Percentiles rank a stretch among this genome's conserved stretches.
phyloP scores from a whole-genome alignment of 2,329 filamentous ascomycete species.

The Aotearoamyces nothofagi region DNA sequence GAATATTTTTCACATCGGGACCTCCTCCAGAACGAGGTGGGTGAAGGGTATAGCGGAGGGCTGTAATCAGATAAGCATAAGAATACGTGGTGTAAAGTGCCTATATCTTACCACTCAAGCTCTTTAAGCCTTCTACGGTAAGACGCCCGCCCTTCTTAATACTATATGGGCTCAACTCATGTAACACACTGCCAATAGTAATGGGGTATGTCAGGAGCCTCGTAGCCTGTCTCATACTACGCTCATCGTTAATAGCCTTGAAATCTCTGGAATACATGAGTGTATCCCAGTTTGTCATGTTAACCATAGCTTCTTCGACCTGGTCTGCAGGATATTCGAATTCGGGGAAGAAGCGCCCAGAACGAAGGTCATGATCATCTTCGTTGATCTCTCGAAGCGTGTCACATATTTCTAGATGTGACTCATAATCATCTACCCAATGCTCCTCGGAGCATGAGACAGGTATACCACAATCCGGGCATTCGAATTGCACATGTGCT shows the following conservation, averaged over 20 bases:
- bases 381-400: constrained; percentile 87
- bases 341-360: constrained; percentile 83
- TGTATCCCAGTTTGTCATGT: constrained; percentile 98
- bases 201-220: constrained; percentile 85
- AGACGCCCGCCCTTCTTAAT: constrained; percentile 61
- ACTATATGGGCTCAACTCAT: constrained; percentile 87
- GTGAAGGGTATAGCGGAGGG: constrained; percentile 85
- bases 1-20: constrained; percentile 59
- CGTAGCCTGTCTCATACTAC: constrained; percentile 84
- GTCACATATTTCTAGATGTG: constrained; percentile 85
- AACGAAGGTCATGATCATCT: constrained; percentile 88
- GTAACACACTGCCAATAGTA: constrained; percentile 79
- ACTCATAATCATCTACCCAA: constrained; percentile 91
- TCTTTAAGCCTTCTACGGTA: constrained; percentile 82
- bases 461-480: constrained; percentile 87
- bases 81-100: background rate
- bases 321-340: constrained; percentile 83
- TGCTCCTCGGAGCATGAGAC: constrained; percentile 90
- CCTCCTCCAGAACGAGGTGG: constrained; percentile 69
- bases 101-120: constrained; percentile 60
- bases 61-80: constrained; percentile 27
- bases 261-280: constrained; percentile 89
- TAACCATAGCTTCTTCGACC: constrained; percentile 83
- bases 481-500: constrained; percentile 82
- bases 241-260: constrained; percentile 77